phyloP scores from a whole-genome alignment of 208 protist species.

The Angomonas desouzai region DNA sequence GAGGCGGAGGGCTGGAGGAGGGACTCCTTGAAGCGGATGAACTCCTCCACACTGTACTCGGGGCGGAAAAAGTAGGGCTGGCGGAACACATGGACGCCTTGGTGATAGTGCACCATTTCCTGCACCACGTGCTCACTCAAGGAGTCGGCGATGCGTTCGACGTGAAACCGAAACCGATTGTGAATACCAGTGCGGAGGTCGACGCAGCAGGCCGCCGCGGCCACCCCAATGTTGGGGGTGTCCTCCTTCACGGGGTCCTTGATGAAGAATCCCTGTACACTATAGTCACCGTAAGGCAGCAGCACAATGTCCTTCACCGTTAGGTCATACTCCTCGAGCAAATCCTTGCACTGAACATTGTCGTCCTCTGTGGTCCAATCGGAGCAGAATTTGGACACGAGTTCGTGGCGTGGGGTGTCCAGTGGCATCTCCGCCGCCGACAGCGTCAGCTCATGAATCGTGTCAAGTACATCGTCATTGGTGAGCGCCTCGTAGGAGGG shows the following conservation, averaged over 20 bases:
- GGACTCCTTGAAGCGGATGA: constrained; percentile 86
- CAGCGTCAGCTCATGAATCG: constrained; percentile 82
- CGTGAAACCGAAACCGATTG: constrained; percentile 88
- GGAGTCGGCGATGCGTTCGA: constrained; percentile 84
- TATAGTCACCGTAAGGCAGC: constrained; percentile 80
- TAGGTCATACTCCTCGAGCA: constrained; percentile 60
- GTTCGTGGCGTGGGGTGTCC: constrained; percentile 41
- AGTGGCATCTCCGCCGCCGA: constrained; percentile 82
- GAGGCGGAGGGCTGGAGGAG: constrained; percentile 82
- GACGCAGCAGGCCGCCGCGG: constrained; percentile 76
- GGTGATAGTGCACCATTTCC: constrained; percentile 80
- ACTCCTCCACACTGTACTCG: constrained; percentile 89
- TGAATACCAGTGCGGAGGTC: constrained; percentile 87
- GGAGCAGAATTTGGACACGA: constrained; percentile 58
- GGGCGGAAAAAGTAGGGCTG: constrained; percentile 85
- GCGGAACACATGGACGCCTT: constrained; percentile 78
- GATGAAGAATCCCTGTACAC: constrained; percentile 79
- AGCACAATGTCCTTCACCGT: constrained; percentile 61
- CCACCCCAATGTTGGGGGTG: constrained; percentile 80
- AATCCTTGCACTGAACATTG: constrained; percentile 33
- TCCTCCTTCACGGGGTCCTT: constrained; percentile 60
- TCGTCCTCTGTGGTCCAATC: constrained; percentile 77
- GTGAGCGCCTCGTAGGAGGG: constrained; percentile 55
- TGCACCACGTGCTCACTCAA: constrained; percentile 80
- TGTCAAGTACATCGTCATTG: constrained; percentile 75